Evolutionary conservation across 257 asterid genomes (phyloP).

Genomic region (Cordia subcordata): DNA sequence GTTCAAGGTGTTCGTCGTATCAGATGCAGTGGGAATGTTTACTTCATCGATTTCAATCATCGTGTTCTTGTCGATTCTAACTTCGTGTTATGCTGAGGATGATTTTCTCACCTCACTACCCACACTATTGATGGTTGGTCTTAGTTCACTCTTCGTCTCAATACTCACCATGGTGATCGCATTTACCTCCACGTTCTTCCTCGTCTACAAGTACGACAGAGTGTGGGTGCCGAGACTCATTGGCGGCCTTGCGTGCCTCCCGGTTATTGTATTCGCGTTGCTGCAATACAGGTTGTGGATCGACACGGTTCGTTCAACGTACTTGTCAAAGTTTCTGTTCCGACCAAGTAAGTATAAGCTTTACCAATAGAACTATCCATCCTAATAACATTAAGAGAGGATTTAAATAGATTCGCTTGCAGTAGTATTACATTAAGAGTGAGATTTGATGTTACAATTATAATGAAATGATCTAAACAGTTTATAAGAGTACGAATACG

Average conservation of each 20-base stretch:
- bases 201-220: conserved; percentile 7
- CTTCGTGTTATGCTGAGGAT: conserved; percentile 22
- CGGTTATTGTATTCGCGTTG: conserved; percentile 21
- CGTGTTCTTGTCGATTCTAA: conserved; percentile 25
- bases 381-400: too few relatives aligned
- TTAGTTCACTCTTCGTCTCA: conserved; percentile 17
- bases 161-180: conserved; percentile 24
- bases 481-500: too few relatives aligned
- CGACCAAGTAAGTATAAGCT: too few relatives aligned
- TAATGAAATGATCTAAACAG: too few relatives aligned
- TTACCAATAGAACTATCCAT: too few relatives aligned
- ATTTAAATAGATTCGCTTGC: too few relatives aligned
- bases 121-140: conserved; percentile 18
- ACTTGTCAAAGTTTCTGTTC: too few relatives aligned
- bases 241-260: conserved; percentile 13
- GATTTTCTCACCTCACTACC: conserved; percentile 25
- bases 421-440: too few relatives aligned
- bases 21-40: conserved; percentile 19
- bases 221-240: too few relatives aligned
- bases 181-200: conserved; percentile 17
- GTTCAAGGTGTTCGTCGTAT: conserved; percentile 20
- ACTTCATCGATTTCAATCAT: conserved; percentile 21
- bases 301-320: conserved; percentile 20
- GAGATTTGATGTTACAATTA: too few relatives aligned
- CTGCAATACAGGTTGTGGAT: conserved; percentile 25